Evolutionary conservation across 2,329 filamentous ascomycete species (phyloP).

Genomic region (Ophiostoma perfectum): DNA sequence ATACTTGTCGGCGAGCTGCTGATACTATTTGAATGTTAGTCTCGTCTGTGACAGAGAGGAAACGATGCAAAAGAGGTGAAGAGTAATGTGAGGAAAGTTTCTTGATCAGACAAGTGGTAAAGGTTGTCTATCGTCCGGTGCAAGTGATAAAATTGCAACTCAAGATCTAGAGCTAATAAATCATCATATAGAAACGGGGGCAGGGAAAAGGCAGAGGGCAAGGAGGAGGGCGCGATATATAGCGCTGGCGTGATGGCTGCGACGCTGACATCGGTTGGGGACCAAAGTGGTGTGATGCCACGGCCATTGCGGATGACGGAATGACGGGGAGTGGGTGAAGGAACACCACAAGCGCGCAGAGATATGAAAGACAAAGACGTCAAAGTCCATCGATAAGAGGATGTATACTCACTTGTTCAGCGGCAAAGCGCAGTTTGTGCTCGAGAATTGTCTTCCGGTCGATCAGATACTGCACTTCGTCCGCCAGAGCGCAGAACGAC

Average conservation of each 20-base stretch:
- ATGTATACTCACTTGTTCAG: constrained; percentile 53
- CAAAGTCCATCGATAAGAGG: background rate
- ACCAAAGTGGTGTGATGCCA: constrained; percentile 2
- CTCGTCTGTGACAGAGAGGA: constrained; percentile 18
- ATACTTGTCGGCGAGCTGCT: constrained; percentile 63
- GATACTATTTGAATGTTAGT: constrained; percentile 44
- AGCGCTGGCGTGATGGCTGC: background rate
- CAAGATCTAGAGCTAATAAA: constrained; percentile 81
- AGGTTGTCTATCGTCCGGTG: constrained; percentile 57
- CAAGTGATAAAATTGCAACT: constrained; percentile 46
- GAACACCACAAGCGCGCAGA: background rate
- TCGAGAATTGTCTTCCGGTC: constrained; percentile 61
- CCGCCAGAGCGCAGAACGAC: constrained; percentile 59
- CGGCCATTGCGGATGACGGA: background rate
- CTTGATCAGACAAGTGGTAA: constrained; percentile 40
- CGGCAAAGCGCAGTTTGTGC: constrained; percentile 61
- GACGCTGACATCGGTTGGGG: background rate
- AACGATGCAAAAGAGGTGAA: constrained; percentile 20
- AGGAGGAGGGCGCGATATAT: constrained; percentile 4
- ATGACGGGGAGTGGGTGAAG: constrained; percentile 9
- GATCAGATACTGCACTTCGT: constrained; percentile 58
- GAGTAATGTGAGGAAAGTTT: constrained; percentile 25
- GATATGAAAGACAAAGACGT: background rate
- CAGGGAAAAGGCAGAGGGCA: background rate
- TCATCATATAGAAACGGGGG: constrained; percentile 34